These are phyloP conservation scores for Pythium coloratum DNA, from an alignment of 352 stramenopile species.

Conservation along the genomic window DNA sequence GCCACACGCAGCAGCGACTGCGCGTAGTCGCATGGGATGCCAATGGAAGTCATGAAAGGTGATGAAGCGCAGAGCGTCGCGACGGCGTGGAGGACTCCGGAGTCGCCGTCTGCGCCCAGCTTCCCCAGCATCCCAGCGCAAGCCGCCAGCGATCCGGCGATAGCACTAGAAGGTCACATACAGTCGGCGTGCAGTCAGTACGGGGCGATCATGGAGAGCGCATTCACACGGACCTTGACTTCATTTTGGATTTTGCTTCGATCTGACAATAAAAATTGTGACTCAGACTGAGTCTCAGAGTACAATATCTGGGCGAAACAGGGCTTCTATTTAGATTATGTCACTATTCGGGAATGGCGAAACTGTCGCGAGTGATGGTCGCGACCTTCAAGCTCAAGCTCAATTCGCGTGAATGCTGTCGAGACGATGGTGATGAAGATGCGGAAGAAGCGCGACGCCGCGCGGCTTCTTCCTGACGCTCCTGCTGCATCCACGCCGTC, in stretches of 20 bases:
- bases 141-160: slow-evolving; percentile 59
- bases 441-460: neutral
- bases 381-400: neutral
- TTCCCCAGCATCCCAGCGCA: slow-evolving; percentile 61
- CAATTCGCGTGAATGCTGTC: neutral
- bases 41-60: neutral
- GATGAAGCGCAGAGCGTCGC: slow-evolving; percentile 19
- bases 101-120: slow-evolving; percentile 44
- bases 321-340: neutral
- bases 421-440: neutral
- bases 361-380: slow-evolving; percentile 28
- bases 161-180: slow-evolving; percentile 34
- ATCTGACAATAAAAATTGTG: neutral
- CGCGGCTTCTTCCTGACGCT: neutral
- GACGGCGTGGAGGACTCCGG: slow-evolving; percentile 26
- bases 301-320: neutral
- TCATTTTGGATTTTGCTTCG: slow-evolving; percentile 14
- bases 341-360: slow-evolving; percentile 9
- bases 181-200: neutral
- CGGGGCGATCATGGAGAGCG: neutral
- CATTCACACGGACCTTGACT: slow-evolving; percentile 22
- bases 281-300: slow-evolving; percentile 9
- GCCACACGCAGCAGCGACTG: slow-evolving; percentile 38
- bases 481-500: neutral
- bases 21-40: slow-evolving; percentile 23